Evolutionary conservation across 192 early-diverging fungal genomes (phyloP).

Genomic region (Backusella westeae): DNA sequence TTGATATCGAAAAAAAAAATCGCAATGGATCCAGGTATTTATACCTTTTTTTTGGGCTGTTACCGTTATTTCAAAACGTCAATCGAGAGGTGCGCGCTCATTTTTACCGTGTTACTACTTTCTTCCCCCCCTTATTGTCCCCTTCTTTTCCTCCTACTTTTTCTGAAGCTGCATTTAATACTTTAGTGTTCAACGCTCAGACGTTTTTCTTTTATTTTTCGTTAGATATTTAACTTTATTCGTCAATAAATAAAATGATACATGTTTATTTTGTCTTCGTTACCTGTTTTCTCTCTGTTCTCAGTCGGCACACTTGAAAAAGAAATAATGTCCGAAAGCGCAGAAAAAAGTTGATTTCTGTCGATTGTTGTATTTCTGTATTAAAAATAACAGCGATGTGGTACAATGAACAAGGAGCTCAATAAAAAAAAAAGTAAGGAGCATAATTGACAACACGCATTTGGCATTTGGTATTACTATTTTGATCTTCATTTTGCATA

Average conservation of each 20-base stretch:
- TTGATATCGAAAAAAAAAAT: neutral
- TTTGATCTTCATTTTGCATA: slow-evolving; percentile 3
- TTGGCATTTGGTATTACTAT: neutral
- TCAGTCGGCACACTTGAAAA: neutral
- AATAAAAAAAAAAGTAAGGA: neutral
- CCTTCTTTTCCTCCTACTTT: neutral
- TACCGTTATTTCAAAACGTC: neutral
- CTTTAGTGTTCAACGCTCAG: neutral
- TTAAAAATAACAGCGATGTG: neutral
- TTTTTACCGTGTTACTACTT: neutral
- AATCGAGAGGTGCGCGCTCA: neutral
- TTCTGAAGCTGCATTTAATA: neutral
- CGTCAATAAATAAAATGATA: neutral
- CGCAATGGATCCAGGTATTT: neutral
- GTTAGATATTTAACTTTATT: neutral
- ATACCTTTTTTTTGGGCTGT: neutral
- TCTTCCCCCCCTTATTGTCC: neutral
- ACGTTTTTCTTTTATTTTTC: neutral
- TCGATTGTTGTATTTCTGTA: neutral
- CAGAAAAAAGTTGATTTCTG: neutral
- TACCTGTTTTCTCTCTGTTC: neutral
- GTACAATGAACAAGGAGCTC: neutral
- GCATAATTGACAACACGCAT: slow-evolving; percentile 2
- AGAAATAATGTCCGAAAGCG: neutral
- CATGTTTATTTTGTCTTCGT: neutral